Conservation (phyloP, 164 flowering plant genomes). For the Umbilicus rupestris region DNA sequence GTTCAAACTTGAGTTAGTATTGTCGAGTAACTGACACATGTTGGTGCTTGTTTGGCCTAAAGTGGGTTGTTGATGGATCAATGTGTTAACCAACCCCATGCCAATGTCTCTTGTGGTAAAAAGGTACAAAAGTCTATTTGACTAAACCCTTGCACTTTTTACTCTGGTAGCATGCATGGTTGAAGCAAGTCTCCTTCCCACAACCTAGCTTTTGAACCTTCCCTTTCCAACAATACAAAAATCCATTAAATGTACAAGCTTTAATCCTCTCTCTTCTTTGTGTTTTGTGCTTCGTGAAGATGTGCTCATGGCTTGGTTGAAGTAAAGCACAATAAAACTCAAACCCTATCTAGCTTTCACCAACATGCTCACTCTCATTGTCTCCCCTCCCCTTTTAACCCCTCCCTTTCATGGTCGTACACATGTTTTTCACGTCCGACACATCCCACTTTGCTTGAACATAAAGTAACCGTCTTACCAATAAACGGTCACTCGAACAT, state of each 20-base stretch:
- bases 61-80: conserved; percentile 5
- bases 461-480: background rate
- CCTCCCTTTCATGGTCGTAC: conserved; percentile 4
- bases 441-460: background rate
- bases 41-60: conserved; percentile 7
- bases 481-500: too few relatives aligned
- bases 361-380: conserved; percentile 6
- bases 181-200: background rate
- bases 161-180: background rate
- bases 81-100: conserved; percentile 1
- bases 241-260: background rate
- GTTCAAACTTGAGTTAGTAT: background rate
- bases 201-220: background rate
- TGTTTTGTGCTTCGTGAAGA: background rate
- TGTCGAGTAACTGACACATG: conserved; percentile 1
- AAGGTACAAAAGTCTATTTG: background rate
- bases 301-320: background rate
- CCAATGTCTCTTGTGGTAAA: conserved; percentile 2
- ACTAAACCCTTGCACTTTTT: background rate
- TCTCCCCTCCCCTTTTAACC: conserved; percentile 1
- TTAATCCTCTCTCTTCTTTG: conserved; percentile 1
- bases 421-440: conserved; percentile 8
- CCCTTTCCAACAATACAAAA: background rate
- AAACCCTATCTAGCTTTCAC: conserved; percentile 1
- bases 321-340: conserved; percentile 5